Base-by-base conservation (phyloP, 805 yeast genomes). In the Yarrowia hollandica region DNA sequence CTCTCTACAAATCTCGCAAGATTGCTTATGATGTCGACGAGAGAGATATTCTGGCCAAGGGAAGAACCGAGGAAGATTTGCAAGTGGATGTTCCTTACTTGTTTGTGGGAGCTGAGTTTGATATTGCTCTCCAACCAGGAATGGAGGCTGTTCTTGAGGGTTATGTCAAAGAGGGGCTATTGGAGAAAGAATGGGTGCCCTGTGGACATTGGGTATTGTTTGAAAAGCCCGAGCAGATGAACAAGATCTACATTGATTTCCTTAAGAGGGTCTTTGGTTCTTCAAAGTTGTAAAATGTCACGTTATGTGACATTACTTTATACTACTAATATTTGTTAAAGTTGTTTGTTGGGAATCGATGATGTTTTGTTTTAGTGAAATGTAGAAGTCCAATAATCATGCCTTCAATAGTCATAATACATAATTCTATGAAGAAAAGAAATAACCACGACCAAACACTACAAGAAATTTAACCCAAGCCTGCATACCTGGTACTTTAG, bases 131-230 rank as follows among this genome's bases (percentile, higher is more conserved):
- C 8, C 33, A 33, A 12, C 56, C 56, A 10, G 56, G 41, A 22
- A 48, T 48, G 56, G 38, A 31, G 15, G 19, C 38, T 16, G 31
- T 23, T 15, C 16, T 48, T 7, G 41, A 48, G 14, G 41, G 25
- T 0, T 48, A 22, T 16, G 56, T 48, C 3, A 25, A 33, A 23
- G 41, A 48, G 8, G 56, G 56, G 1, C 38, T 33, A 1, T 9
- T 48, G 11, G 25, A 28, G 23, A 31, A 23, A n/a, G 15, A 33
- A 11, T 34, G 41, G 38, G 56, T 48, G 6, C 31, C 28, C 21
- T 48, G 41, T 48, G 38, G 41, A 6, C 56, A 48, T 8, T 48
- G 56, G 56, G 56, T 34, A 5, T 18, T 48, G 41, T 48, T 48
- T 23, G 56, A 48, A 15, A 35, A 33, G 56, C 56, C 56, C 12